Evolutionary conservation across 1,139 yeast genomes (phyloP).

Genomic region (Pneumocystis canis): DNA sequence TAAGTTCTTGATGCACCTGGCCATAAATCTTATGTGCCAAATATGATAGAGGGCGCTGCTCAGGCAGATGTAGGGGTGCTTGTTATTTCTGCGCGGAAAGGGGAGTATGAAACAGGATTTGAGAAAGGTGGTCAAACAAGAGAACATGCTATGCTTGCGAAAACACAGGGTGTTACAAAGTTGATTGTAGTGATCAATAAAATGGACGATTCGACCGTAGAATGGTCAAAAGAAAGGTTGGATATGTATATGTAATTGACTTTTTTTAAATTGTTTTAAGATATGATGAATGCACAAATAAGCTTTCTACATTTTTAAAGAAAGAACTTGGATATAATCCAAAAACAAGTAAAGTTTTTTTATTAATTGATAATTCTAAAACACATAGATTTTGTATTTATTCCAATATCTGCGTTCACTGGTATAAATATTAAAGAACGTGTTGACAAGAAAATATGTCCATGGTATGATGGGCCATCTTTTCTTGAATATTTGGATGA

Average conservation of each 20-base stretch:
- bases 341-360: conserved; percentile 11
- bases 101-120: conserved; percentile 98
- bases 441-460: conserved; percentile 53
- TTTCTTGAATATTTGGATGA: conserved; percentile 75
- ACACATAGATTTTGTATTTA: conserved; percentile 49
- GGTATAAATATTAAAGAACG: conserved; percentile 93
- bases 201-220: conserved; percentile 97
- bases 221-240: conserved; percentile 65
- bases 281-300: conserved; percentile 85
- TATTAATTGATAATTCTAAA: conserved; percentile 34
- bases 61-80: conserved; percentile 97
- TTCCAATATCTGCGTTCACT: conserved; percentile 97
- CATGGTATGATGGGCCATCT: conserved; percentile 92
- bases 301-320: conserved; percentile 51
- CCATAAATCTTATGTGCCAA: conserved; percentile 94
- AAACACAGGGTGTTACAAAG: conserved; percentile 93
- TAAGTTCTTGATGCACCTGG: conserved; percentile 90
- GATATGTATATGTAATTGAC: neutral
- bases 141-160: conserved; percentile 94
- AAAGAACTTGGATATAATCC: conserved; percentile 71
- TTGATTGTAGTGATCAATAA: conserved; percentile 87
- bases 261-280: conserved; percentile 27
- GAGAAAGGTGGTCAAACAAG: conserved; percentile 99
- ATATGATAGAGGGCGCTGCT: conserved; percentile 99
- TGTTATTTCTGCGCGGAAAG: conserved; percentile 95